Evolutionary conservation across 202 grass and related monocot genomes (phyloP).

Genomic region (Miscanthus sacchariflorus): DNA sequence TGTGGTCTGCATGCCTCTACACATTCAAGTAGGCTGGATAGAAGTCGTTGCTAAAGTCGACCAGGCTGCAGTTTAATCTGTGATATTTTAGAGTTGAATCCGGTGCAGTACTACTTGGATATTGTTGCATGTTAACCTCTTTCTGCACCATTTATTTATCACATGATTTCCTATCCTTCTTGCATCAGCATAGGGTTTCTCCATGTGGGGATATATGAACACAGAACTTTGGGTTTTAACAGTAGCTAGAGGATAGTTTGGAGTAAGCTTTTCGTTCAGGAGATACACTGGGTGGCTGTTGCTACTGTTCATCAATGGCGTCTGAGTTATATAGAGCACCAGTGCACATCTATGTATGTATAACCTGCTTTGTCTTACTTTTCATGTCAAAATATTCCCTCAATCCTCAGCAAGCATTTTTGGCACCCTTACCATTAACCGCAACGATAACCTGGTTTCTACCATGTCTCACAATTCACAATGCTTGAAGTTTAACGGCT

Average conservation of each 20-base stretch:
- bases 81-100: not conserved
- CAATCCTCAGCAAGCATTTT: not conserved
- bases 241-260: slow-evolving; percentile 39
- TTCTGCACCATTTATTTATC: slow-evolving; percentile 33
- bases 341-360: slow-evolving; percentile 73
- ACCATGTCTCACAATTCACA: not conserved
- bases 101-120: not conserved
- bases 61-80: not conserved
- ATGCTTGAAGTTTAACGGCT: not conserved
- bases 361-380: slow-evolving; percentile 33
- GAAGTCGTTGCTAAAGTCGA: too few relatives aligned
- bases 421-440: not conserved
- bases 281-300: slow-evolving; percentile 77
- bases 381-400: not conserved
- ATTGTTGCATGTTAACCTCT: not conserved
- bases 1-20: too few relatives aligned
- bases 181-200: slow-evolving; percentile 1
- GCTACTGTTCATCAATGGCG: slow-evolving; percentile 67
- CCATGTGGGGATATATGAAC: slow-evolving; percentile 62
- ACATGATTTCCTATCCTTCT: slow-evolving; percentile 25
- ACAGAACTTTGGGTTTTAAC: slow-evolving; percentile 35
- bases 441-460: not conserved
- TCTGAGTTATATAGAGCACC: slow-evolving; percentile 71
- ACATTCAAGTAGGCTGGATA: too few relatives aligned
- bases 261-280: slow-evolving; percentile 43